phyloP scores from a whole-genome alignment of 2,329 filamentous ascomycete genomes.

The Thielaviopsis euricoi region DNA sequence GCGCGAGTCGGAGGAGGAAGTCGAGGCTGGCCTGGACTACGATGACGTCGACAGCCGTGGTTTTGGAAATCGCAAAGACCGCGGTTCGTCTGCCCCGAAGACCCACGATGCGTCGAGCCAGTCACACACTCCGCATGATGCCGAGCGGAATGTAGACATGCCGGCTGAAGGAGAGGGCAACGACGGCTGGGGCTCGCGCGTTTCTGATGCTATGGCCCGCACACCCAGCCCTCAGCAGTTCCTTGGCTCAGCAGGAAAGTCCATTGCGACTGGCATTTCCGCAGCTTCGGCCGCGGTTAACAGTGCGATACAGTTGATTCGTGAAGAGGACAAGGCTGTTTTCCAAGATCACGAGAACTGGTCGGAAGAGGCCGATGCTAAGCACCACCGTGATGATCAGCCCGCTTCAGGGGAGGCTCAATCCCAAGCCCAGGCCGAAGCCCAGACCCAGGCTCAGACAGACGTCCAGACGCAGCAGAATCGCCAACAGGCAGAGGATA shows the following conservation, averaged over 20 bases:
- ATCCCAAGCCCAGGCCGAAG: neutral
- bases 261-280: constrained; percentile 63
- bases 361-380: constrained; percentile 74
- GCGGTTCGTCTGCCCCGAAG: constrained; percentile 17
- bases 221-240: constrained; percentile 81
- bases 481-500: neutral
- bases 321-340: constrained; percentile 65
- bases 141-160: constrained; percentile 13
- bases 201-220: constrained; percentile 65
- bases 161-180: constrained; percentile 18
- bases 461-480: neutral
- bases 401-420: neutral
- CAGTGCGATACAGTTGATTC: constrained; percentile 65
- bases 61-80: neutral
- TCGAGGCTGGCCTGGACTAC: constrained; percentile 34
- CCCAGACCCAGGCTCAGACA: neutral
- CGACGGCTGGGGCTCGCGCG: constrained; percentile 53
- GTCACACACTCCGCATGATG: neutral
- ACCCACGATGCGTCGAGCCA: constrained; percentile 19
- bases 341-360: constrained; percentile 80
- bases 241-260: constrained; percentile 67
- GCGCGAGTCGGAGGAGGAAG: constrained; percentile 57
- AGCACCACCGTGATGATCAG: constrained; percentile 26
- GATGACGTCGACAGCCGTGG: constrained; percentile 28
- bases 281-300: constrained; percentile 72